Base-by-base conservation (phyloP, 768 basidiomycete genomes). In the Lepiota brunneoincarnata region DNA sequence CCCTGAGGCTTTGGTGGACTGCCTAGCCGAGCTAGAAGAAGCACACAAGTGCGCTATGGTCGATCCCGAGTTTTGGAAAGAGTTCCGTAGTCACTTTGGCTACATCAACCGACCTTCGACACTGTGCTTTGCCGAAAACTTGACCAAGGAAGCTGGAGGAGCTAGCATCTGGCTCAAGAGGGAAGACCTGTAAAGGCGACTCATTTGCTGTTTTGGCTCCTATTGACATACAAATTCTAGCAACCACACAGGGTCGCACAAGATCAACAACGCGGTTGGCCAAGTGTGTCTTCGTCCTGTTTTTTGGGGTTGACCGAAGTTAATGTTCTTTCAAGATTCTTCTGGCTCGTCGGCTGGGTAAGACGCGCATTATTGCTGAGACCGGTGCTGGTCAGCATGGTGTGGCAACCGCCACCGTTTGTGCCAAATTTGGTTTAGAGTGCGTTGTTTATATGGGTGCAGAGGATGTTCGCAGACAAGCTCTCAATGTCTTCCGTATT, bases 341-440 rank as follows among this genome's bases (percentile, higher is more conserved):
- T 15, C 83, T 99, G 23, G 97, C 97, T n/a, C 81, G 82, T 42
- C 84, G 97, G 41, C 74, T 98, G 55, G 97, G 97, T 17, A 99
- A 99, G 75, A 97, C 79, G 36, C 84, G 95, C 50, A 98, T 99
- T 64, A 98, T 98, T 60, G 97, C 97, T 28, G 97, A 99, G 76
- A 98, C 97, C 1, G 97, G 97, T 58, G 97, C 97, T 1, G 97
- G 97, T 14, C 97, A 98, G 68, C 97, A 99, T 68, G 97, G 97
- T 67, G 97, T 99, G 26, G 97, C 97, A 18, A 98, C 97, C 43
- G 97, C 97, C 1, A 99, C 97, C 4, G 97, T 93, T 20, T 98
- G 97, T 61, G 97, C 97, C 20, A 89, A 91, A 62, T 99, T 98
- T 62, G 95, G 92, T 5, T 68, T 98, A 78, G 86, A 97, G 71